Conservation (phyloP, 805 yeast genomes). For the Teunomyces kruisii region DNA sequence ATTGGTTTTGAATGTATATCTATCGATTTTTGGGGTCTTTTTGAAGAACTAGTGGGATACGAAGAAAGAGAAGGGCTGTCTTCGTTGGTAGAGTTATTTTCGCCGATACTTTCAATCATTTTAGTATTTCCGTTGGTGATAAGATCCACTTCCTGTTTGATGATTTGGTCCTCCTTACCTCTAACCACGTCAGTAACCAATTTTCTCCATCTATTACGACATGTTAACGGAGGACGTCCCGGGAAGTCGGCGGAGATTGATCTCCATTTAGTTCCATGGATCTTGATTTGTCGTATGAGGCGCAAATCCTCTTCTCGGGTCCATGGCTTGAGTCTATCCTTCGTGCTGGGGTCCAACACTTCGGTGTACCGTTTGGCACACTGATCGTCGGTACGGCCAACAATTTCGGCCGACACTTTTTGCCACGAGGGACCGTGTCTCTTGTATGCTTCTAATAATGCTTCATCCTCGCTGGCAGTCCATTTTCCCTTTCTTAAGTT, state of each 20-base stretch:
- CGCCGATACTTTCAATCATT: constrained; percentile 2
- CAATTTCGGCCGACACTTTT: constrained; percentile 70
- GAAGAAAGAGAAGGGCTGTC: constrained; percentile 3
- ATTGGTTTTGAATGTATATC: neutral
- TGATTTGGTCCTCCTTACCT: constrained; percentile 56
- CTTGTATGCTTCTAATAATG: constrained; percentile 60
- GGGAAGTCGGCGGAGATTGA: constrained; percentile 68
- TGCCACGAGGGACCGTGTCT: constrained; percentile 84
- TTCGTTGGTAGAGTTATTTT: neutral
- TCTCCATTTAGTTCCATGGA: constrained; percentile 87
- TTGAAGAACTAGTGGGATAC: constrained; percentile 1
- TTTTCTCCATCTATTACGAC: constrained; percentile 91
- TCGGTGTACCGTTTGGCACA: constrained; percentile 90
- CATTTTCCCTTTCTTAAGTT: constrained; percentile 79
- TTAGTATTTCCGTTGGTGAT: constrained; percentile 29
- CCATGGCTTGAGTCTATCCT: constrained; percentile 81
- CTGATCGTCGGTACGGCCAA: constrained; percentile 91
- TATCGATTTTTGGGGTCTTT: constrained; percentile 4
- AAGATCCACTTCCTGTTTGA: constrained; percentile 59
- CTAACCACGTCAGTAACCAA: constrained; percentile 73
- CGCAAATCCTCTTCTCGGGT: constrained; percentile 68
- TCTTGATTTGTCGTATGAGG: constrained; percentile 65
- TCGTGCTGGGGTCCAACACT: constrained; percentile 79
- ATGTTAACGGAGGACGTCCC: constrained; percentile 83
- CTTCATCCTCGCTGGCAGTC: constrained; percentile 78